These are phyloP conservation scores for Aspergillus asperescens DNA, from an alignment of 495 filamentous ascomycete genomes.

Conservation along the genomic window DNA sequence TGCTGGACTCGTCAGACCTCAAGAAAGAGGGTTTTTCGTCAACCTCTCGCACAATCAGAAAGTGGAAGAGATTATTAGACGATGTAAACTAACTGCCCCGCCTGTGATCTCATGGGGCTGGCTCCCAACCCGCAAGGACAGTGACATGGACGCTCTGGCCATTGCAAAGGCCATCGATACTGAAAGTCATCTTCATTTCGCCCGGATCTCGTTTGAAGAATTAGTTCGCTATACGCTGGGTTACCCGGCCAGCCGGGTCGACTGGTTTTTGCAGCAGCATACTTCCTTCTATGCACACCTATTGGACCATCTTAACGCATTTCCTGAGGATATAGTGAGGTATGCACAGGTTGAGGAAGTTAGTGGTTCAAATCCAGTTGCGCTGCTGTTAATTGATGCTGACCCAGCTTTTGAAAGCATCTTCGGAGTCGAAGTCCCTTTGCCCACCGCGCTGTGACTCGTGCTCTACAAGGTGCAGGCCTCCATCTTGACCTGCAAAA, in stretches of 20 bases:
- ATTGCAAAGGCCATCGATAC: slow-evolving; percentile 37
- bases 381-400: background rate
- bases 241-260: slow-evolving; percentile 27
- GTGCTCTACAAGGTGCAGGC: slow-evolving; percentile 18
- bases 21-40: slow-evolving; percentile 25
- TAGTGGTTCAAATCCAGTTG: background rate
- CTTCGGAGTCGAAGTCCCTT: slow-evolving; percentile 36
- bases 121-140: slow-evolving; percentile 29
- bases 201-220: slow-evolving; percentile 37
- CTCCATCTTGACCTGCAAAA: slow-evolving; percentile 9
- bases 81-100: slow-evolving; percentile 22
- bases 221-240: slow-evolving; percentile 38
- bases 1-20: slow-evolving; percentile 21
- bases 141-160: slow-evolving; percentile 15
- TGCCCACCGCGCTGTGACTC: slow-evolving; percentile 33
- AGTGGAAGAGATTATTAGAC: slow-evolving; percentile 41
- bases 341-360: slow-evolving; percentile 39
- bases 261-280: slow-evolving; percentile 43
- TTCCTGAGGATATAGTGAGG: slow-evolving; percentile 30
- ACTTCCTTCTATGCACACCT: slow-evolving; percentile 35
- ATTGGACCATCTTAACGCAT: slow-evolving; percentile 29
- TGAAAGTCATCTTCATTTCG: slow-evolving; percentile 43
- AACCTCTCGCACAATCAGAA: slow-evolving; percentile 35
- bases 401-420: slow-evolving; percentile 20
- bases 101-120: slow-evolving; percentile 33